phyloP scores from a whole-genome alignment of 2,329 filamentous ascomycete genomes.

The Verticillium isaacii region DNA sequence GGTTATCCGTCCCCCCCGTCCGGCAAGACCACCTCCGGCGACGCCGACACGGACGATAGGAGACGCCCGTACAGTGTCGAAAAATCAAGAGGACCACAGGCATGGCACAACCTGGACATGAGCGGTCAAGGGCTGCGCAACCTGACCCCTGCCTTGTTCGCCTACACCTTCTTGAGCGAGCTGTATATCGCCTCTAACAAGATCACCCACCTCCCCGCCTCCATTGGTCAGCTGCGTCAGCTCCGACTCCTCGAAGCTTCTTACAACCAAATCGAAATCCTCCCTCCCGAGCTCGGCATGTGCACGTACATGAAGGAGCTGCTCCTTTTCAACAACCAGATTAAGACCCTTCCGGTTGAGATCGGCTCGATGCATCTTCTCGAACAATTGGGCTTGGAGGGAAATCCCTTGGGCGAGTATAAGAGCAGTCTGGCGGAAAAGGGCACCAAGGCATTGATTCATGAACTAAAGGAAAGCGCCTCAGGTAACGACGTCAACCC shows the following conservation, averaged over 20 bases:
- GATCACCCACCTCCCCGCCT: slow-evolving; percentile 70
- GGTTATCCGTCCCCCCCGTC: slow-evolving; percentile 46
- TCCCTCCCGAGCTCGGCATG: slow-evolving; percentile 94
- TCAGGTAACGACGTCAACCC: slow-evolving; percentile 53
- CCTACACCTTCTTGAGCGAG: slow-evolving; percentile 84
- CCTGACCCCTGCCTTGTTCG: slow-evolving; percentile 73
- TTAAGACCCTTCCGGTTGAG: slow-evolving; percentile 77
- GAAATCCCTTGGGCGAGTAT: slow-evolving; percentile 76
- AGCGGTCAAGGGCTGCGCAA: slow-evolving; percentile 92
- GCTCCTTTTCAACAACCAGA: slow-evolving; percentile 84
- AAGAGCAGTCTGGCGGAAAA: slow-evolving; percentile 82
- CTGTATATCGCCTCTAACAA: slow-evolving; percentile 94
- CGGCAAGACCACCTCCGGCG: slow-evolving; percentile 41
- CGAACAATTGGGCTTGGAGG: slow-evolving; percentile 86
- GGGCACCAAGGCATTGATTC: slow-evolving; percentile 81
- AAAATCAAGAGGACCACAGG: slow-evolving; percentile 64
- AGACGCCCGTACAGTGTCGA: slow-evolving; percentile 62
- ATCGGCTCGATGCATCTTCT: slow-evolving; percentile 84
- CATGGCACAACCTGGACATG: slow-evolving; percentile 91
- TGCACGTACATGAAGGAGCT: slow-evolving; percentile 86
- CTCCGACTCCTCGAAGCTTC: slow-evolving; percentile 83
- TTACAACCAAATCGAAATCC: slow-evolving; percentile 73
- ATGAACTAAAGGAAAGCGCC: slow-evolving; percentile 75
- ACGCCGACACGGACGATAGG: slow-evolving; percentile 52
- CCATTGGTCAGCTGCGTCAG: slow-evolving; percentile 77